Evolutionary conservation across 2,329 filamentous ascomycete species (phyloP).

Genomic region (Nannizzia gypsea): DNA sequence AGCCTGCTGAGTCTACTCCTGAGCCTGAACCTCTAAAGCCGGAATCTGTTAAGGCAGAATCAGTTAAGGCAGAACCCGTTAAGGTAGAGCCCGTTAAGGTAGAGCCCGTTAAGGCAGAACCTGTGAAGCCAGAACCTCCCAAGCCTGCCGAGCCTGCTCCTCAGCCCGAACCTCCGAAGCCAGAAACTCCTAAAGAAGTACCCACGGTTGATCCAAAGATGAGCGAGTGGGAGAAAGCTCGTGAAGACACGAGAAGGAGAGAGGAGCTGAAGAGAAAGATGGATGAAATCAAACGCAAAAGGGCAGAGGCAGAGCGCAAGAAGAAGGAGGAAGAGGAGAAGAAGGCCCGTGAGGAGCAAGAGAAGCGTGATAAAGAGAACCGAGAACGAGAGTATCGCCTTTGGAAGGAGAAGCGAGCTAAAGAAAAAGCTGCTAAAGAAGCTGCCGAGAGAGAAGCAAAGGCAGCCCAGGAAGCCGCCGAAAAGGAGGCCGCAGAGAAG

Average conservation of each 20-base stretch:
- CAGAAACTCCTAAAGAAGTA: background rate
- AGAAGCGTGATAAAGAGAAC: constrained; percentile 29
- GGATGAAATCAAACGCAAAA: constrained; percentile 28
- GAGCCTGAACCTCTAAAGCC: background rate
- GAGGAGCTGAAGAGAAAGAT: constrained; percentile 26
- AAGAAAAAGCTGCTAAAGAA: constrained; percentile 11
- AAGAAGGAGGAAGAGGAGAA: constrained; percentile 29
- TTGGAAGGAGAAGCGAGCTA: constrained; percentile 23
- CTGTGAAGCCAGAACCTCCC: background rate
- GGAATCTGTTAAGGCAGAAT: background rate
- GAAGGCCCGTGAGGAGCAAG: constrained; percentile 31
- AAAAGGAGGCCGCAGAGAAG: constrained; percentile 17
- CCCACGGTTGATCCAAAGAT: constrained; percentile 7
- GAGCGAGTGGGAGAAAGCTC: constrained; percentile 19
- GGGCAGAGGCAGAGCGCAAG: constrained; percentile 28
- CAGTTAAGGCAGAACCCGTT: no score
- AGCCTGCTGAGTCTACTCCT: background rate
- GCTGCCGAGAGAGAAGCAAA: constrained; percentile 27
- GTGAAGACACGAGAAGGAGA: constrained; percentile 26
- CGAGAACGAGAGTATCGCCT: constrained; percentile 31
- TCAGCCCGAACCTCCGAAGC: background rate
- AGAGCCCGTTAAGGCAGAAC: no score
- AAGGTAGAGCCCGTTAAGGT: no score
- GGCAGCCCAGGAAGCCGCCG: constrained; percentile 17
- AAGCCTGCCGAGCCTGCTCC: background rate